Percentiles rank a stretch among this genome's conserved stretches.
These are phyloP conservation scores for Agastache rugosa DNA, from an alignment of 257 asterid genomes.

Conservation along the genomic window DNA sequence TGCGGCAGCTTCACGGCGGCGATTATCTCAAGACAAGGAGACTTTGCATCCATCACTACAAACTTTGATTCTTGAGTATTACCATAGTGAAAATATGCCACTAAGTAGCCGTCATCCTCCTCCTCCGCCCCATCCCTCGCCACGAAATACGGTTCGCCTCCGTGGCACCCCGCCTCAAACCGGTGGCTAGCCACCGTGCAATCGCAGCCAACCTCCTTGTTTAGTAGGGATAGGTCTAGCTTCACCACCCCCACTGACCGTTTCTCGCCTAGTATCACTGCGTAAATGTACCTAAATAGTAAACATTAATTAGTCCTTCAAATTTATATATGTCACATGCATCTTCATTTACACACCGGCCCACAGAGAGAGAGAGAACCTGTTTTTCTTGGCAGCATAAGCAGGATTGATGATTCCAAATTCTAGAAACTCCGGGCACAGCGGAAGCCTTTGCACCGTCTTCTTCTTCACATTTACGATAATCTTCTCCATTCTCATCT, in stretches of 20 bases:
- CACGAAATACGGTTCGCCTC: conserved; percentile 8
- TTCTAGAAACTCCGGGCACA: neutral
- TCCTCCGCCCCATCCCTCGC: conserved; percentile 23
- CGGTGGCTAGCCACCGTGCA: conserved; percentile 22
- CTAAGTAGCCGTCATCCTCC: conserved; percentile 25
- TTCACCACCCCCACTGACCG: conserved; percentile 12
- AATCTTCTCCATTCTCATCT: conserved; percentile 13
- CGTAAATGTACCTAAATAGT: conserved; percentile 23
- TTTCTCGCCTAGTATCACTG: neutral
- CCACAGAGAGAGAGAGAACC: neutral
- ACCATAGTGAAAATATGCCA: neutral
- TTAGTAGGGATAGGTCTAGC: conserved; percentile 22
- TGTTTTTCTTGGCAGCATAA: conserved; percentile 1
- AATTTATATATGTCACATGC: too few species aligned
- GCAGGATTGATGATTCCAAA: conserved; percentile 24
- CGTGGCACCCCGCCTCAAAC: neutral
- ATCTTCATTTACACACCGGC: too few species aligned
- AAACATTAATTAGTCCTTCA: too few species aligned
- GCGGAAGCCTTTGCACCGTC: neutral
- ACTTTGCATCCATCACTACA: conserved; percentile 70
- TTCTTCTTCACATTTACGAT: neutral
- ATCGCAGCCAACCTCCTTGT: neutral
- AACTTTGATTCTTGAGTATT: conserved; percentile 50
- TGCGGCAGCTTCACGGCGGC: conserved; percentile 64
- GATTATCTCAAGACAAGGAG: conserved; percentile 59